Conservation (phyloP, 1,284 basidiomycete species). For the Polyporus tsugae region DNA sequence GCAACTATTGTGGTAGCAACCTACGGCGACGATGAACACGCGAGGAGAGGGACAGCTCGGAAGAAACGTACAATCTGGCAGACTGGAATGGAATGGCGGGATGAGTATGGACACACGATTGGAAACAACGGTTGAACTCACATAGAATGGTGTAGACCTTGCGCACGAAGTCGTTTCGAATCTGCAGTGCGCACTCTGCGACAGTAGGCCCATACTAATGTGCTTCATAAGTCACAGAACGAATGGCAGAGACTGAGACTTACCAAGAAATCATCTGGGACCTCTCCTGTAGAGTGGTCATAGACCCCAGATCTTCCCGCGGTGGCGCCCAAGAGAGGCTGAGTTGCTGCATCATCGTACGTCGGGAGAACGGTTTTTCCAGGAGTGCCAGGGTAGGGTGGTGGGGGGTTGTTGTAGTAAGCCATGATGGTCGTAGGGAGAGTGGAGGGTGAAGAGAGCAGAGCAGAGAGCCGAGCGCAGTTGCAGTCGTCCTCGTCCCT, state of each 20-base stretch:
- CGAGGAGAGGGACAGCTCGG: not conserved
- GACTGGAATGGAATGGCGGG: conserved; percentile 50
- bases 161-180: conserved; percentile 78
- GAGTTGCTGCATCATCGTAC: conserved; percentile 37
- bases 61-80: conserved; percentile 68
- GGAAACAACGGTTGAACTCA: conserved; percentile 48
- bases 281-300: conserved; percentile 76
- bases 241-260: conserved; percentile 20
- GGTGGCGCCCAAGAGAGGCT: conserved; percentile 58
- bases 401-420: conserved; percentile 39
- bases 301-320: conserved; percentile 63
- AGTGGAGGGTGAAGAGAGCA: conserved; percentile 11
- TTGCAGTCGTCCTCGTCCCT: conserved; percentile 9
- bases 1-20: conserved; percentile 76
- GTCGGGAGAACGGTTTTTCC: conserved; percentile 32
- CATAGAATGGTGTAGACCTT: conserved; percentile 86
- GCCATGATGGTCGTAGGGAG: conserved; percentile 34
- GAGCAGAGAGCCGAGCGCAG: conserved; percentile 19
- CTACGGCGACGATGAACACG: conserved; percentile 44
- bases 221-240: conserved; percentile 7
- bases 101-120: conserved; percentile 20
- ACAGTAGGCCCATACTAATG: conserved; percentile 80
- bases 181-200: conserved; percentile 74
- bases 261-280: conserved; percentile 89
- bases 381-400: conserved; percentile 36